Evolutionary conservation across 306 rosid genomes (phyloP), one percentile per base, ranked within the genome.

Genomic region (Sesbania bispinosa): DNA sequence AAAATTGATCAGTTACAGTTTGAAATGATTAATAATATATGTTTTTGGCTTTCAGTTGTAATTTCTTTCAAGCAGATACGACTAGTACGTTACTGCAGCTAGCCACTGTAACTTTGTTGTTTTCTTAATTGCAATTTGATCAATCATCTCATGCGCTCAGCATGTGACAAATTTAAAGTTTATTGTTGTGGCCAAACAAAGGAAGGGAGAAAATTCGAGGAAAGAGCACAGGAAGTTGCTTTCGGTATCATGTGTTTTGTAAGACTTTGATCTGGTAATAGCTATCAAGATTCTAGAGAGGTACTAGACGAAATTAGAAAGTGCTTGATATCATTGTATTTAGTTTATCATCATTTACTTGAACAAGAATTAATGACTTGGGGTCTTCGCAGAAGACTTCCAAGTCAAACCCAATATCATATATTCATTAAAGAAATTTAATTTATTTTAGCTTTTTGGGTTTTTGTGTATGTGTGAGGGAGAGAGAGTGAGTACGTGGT

Each of bases 131-230:
- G 47, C 39, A 11, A 52, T 58, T 53, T n/a, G n/a, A n/a, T n/a
- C n/a, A 19, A 30, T 32, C 18, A 13, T 41, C 15, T 20, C 1
- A 0, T 5, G 16, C 23, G 30, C 71, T 35, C 8, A 13, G 47
- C 64, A 55, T 29, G 46, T 48, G 75, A 73, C 71, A 79, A 72
- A 55, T 18, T 46, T 46, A 36, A 24, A 46, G 23, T 32, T 71
- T 58, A 19, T 33, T 10, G 5, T 78, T 23, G 72, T 72, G 11
- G 43, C 7, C 19, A 29, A 38, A 36, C 0, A 32, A 42, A 18
- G 41, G 51, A 74, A 45, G 26, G 50, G 10, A 81, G 85, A 81
- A 81, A 18, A 48, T 81, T 81, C 85, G 72, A 64, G 79, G 85
- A 76, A 81, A 60, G 60, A 39, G 61, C 57, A 30, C 13, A 6